Base-by-base conservation (phyloP, 2,329 filamentous ascomycete genomes). In the Aspergillus alliaceus region DNA sequence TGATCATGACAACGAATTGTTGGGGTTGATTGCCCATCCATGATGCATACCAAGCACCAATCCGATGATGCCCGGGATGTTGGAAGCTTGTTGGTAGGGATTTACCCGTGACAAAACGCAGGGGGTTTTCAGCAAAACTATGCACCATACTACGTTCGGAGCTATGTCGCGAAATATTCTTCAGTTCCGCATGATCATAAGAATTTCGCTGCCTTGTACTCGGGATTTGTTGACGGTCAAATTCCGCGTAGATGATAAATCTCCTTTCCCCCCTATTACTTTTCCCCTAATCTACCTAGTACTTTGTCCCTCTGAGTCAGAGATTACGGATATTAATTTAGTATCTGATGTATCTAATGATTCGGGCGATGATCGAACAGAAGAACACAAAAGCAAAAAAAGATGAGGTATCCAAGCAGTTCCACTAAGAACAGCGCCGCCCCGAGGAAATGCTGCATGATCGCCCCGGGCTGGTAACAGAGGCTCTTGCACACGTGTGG, bases 401-500 rank as follows among this genome's bases (percentile, higher is more conserved):
- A 44, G 3, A n/a, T 20, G 20, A 46, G 12, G 7, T 20, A 22
- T 6, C 11, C n/a, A 37, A 39, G 32, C 40, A 39, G 24, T 49
- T 22, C 18, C 42, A 47, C 20, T 51, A 35, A n/a, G 14, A 27
- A 34, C 27, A 12, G 48, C 51, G 27, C 44, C 24, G 46, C 25
- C 18, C 39, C 22, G 24, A 25, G 24, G 24, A 35, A 54, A 42
- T 29, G 40, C 39, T 51, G 39, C 27, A 55, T 39, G 52, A 58
- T 55, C 48, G 39, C 39, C 56, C n/a, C 12, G 22, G 14, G 12
- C 27, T 44, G 29, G 53, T 27, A 44, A 44, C 35, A 29, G 42
- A 42, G 40, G 44, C 39, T 53, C 51, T 46, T 52, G 52, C 48
- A 56, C 56, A 58, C 56, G 56, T 56, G 56, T 51, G 34, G 53